Percentiles rank a stretch among this genome's conserved stretches.
Conservation (phyloP, 2,329 filamentous ascomycete genomes). For the Penicillium sclerotigenum region DNA sequence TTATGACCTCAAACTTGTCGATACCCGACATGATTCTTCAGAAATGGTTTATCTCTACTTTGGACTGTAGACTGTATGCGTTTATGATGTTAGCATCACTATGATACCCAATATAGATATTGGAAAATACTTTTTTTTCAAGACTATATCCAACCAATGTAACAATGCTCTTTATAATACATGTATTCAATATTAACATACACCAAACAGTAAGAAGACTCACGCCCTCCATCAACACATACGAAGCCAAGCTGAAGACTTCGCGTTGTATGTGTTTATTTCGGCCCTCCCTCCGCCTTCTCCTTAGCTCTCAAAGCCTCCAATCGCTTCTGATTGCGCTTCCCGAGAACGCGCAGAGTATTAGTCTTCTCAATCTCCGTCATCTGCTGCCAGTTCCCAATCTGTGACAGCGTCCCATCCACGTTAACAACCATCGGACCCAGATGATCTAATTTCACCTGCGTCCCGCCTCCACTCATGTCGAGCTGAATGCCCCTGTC, state of each 20-base stretch:
- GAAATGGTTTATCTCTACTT: background rate
- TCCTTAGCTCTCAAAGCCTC: conserved; percentile 50
- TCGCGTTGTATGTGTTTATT: no score
- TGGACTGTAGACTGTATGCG: background rate
- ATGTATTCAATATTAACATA: background rate
- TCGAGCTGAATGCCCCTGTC: conserved; percentile 74
- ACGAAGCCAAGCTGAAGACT: background rate
- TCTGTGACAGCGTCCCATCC: conserved; percentile 68
- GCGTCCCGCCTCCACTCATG: conserved; percentile 37
- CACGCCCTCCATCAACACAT: background rate
- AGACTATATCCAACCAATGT: no score
- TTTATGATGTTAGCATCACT: background rate
- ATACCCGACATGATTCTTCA: background rate
- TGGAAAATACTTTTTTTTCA: background rate
- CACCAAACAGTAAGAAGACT: background rate
- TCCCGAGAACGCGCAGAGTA: conserved; percentile 64
- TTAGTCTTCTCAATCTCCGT: conserved; percentile 63
- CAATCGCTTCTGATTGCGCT: conserved; percentile 64
- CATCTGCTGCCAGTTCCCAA: conserved; percentile 73
- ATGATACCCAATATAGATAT: conserved; percentile 2
- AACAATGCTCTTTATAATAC: background rate
- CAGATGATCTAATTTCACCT: conserved; percentile 62
- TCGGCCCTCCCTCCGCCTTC: background rate
- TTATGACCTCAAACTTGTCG: background rate
- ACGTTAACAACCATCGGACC: conserved; percentile 72